Evolutionary conservation across 2,329 filamentous ascomycete species (phyloP), one percentile per base, ranked within the genome.

Genomic region (Alternaria conjuncta): DNA sequence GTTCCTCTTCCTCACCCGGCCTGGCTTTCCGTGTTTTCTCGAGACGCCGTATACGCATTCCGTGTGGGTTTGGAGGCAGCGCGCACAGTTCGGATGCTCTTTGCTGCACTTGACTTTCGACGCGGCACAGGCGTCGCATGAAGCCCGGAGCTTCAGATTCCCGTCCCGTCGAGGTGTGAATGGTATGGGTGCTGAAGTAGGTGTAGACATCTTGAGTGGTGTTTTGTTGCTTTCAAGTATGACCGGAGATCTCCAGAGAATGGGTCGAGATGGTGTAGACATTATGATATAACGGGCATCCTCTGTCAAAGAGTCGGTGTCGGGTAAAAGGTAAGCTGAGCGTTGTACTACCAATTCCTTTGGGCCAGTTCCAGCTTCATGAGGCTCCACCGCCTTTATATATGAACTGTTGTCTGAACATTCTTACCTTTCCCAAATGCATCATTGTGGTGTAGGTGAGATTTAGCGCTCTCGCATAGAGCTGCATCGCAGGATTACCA

Each of bases 61-160:
- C 6, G 68, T 71, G 41, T 71, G 72, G 45, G 73, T 76, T 56
- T 69, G 53, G 11, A 69, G 67, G 60, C 77, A 79, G 28, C 76
- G 75, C n/a, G 66, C 64, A 59, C 77, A 79, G 20, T 65, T 69
- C 3, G 77, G 77, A 61, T 78, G 77, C 23, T 77, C 71, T 62
- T 78, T 78, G 65, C 74, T 77, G 67, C 77, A 79, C 60, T 78
- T 78, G 55, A 79, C 75, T 60, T 79, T 79, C 7, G 76, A 77
- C n/a, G 75, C 71, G n/a, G 77, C 75, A 68, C 77, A 79, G 8
- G 74, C 71, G 66, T 79, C 75, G 67, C 77, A 79, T 12, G 76
- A 79, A 57, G 75, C 76, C 65, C 77, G 71, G 18, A 79, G 73
- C 61, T 79, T 79, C 18, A 69, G 68, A 55, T 63, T 71, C 55